Conservation (phyloP, 2,329 filamentous ascomycete genomes). For the Coniochaeta hoffmannii region DNA sequence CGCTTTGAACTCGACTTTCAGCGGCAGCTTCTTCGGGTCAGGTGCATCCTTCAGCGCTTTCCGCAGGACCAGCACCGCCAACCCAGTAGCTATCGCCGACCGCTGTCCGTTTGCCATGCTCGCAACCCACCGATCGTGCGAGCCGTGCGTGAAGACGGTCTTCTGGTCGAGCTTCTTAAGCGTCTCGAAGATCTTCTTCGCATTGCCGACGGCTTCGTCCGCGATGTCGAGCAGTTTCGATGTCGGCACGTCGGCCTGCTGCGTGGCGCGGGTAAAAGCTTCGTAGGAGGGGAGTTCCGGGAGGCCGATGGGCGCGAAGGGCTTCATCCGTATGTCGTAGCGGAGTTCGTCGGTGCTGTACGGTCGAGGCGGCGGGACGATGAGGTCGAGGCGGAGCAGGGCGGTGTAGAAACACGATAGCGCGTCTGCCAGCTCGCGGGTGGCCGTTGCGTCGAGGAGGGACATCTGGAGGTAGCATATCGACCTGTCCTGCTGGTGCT, state of each 20-base stretch:
- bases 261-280: slow-evolving; percentile 43
- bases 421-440: slow-evolving; percentile 47
- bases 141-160: slow-evolving; percentile 48
- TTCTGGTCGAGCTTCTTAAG: slow-evolving; percentile 42
- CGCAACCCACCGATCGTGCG: slow-evolving; percentile 54
- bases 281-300: slow-evolving; percentile 60
- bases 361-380: slow-evolving; percentile 46
- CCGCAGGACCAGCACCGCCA: slow-evolving; percentile 54
- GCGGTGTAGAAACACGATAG: slow-evolving; percentile 58
- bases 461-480: slow-evolving; percentile 51
- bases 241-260: slow-evolving; percentile 30
- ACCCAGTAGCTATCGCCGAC: slow-evolving; percentile 62
- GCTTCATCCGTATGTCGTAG: slow-evolving; percentile 82
- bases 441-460: slow-evolving; percentile 58
- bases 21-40: slow-evolving; percentile 6
- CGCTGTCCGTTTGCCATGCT: slow-evolving; percentile 55
- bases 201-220: slow-evolving; percentile 35
- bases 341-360: slow-evolving; percentile 63
- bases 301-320: slow-evolving; percentile 62
- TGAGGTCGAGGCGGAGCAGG: slow-evolving; percentile 48
- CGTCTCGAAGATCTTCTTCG: slow-evolving; percentile 49
- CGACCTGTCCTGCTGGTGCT: slow-evolving; percentile 39
- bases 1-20: slow-evolving; percentile 43
- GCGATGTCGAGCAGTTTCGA: slow-evolving; percentile 36
- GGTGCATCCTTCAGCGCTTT: slow-evolving; percentile 40